A percentile compares a stretch with the other conserved stretches of the same genome.
These are phyloP conservation scores for Fomitopsis palustris DNA, from an alignment of 1,284 basidiomycete species.

Conservation along the genomic window DNA sequence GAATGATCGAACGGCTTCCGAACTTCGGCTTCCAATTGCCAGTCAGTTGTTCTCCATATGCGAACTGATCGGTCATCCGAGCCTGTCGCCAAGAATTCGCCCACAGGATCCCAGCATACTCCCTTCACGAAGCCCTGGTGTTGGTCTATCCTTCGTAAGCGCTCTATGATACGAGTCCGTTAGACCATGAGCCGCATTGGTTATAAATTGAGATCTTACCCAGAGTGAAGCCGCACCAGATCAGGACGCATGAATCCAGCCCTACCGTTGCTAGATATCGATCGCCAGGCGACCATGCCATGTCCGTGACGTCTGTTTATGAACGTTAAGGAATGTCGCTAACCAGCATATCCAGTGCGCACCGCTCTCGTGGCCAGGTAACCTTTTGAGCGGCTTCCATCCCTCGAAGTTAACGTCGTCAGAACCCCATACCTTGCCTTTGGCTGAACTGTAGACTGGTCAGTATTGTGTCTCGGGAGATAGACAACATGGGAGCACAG, in stretches of 20 bases:
- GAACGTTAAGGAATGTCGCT: neutral
- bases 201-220: slow-evolving; percentile 32
- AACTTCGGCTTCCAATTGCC: slow-evolving; percentile 83
- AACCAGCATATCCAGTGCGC: slow-evolving; percentile 13
- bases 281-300: slow-evolving; percentile 93
- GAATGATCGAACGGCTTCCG: slow-evolving; percentile 91
- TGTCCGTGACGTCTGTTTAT: slow-evolving; percentile 83
- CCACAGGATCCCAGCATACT: slow-evolving; percentile 97
- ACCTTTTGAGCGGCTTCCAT: slow-evolving; percentile 90
- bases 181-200: neutral
- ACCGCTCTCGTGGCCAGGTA: slow-evolving; percentile 95
- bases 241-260: slow-evolving; percentile 85
- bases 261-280: slow-evolving; percentile 93
- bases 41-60: slow-evolving; percentile 94
- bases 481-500: neutral
- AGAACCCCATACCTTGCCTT: slow-evolving; percentile 87
- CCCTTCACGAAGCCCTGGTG: slow-evolving; percentile 99
- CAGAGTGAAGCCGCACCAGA: slow-evolving; percentile 91
- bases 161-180: slow-evolving; percentile 40
- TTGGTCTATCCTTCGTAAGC: slow-evolving; percentile 77
- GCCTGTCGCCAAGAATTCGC: slow-evolving; percentile 94
- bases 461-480: neutral
- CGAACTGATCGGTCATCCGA: slow-evolving; percentile 96
- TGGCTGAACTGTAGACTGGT: slow-evolving; percentile 51
- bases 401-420: slow-evolving; percentile 96